Percentiles rank a stretch among this genome's conserved stretches.
phyloP scores from a whole-genome alignment of 768 basidiomycete species.

The Cubamyces sp. region DNA sequence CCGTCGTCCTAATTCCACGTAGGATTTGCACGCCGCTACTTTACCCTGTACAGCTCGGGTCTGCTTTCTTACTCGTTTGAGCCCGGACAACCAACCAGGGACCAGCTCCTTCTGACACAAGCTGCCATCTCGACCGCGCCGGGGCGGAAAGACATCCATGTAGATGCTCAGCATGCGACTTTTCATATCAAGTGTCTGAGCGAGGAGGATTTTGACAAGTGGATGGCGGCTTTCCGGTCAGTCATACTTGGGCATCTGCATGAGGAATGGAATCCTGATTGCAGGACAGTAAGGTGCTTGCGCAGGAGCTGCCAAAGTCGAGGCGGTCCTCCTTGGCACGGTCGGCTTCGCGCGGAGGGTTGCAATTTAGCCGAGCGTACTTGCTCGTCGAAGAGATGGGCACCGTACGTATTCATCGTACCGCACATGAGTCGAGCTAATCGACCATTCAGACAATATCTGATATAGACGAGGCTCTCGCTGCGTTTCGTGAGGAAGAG shows the following conservation, averaged over 20 bases:
- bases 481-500: slow-evolving; percentile 45
- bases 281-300: slow-evolving; percentile 60
- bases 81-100: slow-evolving; percentile 71
- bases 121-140: slow-evolving; percentile 78
- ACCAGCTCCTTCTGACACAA: slow-evolving; percentile 62
- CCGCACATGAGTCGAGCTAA: not conserved
- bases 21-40: slow-evolving; percentile 89
- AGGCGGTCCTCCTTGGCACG: slow-evolving; percentile 41
- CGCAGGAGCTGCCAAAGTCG: slow-evolving; percentile 44
- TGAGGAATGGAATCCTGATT: not conserved
- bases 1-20: slow-evolving; percentile 7
- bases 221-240: slow-evolving; percentile 80
- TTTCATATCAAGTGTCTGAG: slow-evolving; percentile 85
- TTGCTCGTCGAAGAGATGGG: slow-evolving; percentile 69
- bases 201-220: slow-evolving; percentile 67
- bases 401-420: slow-evolving; percentile 45
- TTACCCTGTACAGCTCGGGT: slow-evolving; percentile 68
- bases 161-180: slow-evolving; percentile 75
- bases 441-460: slow-evolving; percentile 50
- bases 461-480: slow-evolving; percentile 60
- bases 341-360: slow-evolving; percentile 44
- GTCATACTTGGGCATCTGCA: not conserved
- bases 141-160: slow-evolving; percentile 79
- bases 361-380: slow-evolving; percentile 52
- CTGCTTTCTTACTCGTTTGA: slow-evolving; percentile 76